Evolutionary conservation across 2,329 filamentous ascomycete species (phyloP), one percentile per base, ranked within the genome.

Genomic region (Ophiostoma populinum): DNA sequence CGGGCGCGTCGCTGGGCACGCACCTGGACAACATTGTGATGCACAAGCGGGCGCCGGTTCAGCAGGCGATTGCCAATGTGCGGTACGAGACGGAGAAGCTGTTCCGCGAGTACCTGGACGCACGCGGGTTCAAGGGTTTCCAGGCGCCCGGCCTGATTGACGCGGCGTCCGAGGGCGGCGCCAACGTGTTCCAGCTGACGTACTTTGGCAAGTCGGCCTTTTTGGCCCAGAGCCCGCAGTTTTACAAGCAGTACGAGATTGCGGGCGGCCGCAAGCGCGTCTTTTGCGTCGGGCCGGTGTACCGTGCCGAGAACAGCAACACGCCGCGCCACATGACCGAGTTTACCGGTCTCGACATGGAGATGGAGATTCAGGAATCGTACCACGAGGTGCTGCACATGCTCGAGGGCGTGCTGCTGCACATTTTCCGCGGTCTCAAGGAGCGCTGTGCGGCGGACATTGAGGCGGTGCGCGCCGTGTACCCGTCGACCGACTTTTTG

Each of bases 1-100:
- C 86, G 1, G 68, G 80, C 35, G 86, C 92, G 20, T 79, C 72
- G 41, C 72, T 95, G 54, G 73, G 75, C 50, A 92, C 83, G 2
- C 75, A 87, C 46, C 70, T 94, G 34, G 80, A 92, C 63, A 93
- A 95, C 66, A 75, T 81, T 40, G 81, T 81, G 35, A 80, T 98
- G 61, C 86, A 94, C 60, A 80, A 94, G 52, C 77, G 90, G 38
- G 81, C 83, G 1, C 82, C 85, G 42, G 79, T 92, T 42, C 92
- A 90, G 58, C 82, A 92, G 54, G 83, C 86, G 40, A 87, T 87
- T 49, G 61, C 63, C 56, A 58, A 64, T 43, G 56, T 66, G 18
- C 56, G 58, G 17, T 49, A 53, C 41, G 54, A 56, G 27, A 54
- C 58, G 16, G 55, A 62, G 45, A 50, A 55, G 37, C 45, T 56